Evolutionary conservation across 768 basidiomycete species (phyloP).

Genomic region (Agrocybe pediades): DNA sequence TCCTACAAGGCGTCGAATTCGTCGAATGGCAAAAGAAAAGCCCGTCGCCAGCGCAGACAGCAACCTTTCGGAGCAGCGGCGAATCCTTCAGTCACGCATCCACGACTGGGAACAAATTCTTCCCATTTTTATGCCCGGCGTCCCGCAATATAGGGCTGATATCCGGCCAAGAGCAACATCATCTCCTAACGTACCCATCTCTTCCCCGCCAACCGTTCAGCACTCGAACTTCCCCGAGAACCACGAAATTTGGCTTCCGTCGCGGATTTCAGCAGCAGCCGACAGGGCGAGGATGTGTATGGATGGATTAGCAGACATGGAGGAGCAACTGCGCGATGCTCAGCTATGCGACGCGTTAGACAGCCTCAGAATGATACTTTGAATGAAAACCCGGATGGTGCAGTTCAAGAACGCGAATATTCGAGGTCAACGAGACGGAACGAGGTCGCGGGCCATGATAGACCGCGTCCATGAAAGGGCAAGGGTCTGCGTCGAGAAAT

Average conservation of each 20-base stretch:
- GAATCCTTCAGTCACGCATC: slow-evolving; percentile 6
- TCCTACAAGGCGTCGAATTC: slow-evolving; percentile 1
- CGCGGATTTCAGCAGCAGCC: background rate
- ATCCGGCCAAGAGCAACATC: background rate
- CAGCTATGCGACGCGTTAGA: slow-evolving; percentile 8
- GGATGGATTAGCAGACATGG: background rate
- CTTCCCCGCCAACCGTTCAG: too few species aligned
- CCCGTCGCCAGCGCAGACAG: background rate
- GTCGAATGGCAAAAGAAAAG: background rate
- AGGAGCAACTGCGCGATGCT: slow-evolving; percentile 2
- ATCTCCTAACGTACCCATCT: background rate
- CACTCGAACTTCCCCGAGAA: slow-evolving; percentile 9
- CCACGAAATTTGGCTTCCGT: slow-evolving; percentile 12
- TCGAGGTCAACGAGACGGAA: slow-evolving; percentile 12
- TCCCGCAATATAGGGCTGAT: slow-evolving; percentile 5
- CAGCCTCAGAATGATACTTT: slow-evolving; percentile 5
- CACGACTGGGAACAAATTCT: slow-evolving; percentile 14
- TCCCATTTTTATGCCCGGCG: slow-evolving; percentile 17
- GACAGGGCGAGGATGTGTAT: background rate
- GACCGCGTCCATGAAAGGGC: slow-evolving; percentile 7
- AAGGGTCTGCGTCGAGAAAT: slow-evolving; percentile 5
- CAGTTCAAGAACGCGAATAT: slow-evolving; percentile 18
- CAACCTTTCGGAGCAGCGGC: slow-evolving; percentile 9
- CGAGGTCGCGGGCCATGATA: slow-evolving; percentile 5
- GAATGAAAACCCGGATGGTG: slow-evolving; percentile 10